These are phyloP conservation scores for Globisporangium iwayamae DNA, from an alignment of 352 stramenopile genomes.

Conservation along the genomic window DNA sequence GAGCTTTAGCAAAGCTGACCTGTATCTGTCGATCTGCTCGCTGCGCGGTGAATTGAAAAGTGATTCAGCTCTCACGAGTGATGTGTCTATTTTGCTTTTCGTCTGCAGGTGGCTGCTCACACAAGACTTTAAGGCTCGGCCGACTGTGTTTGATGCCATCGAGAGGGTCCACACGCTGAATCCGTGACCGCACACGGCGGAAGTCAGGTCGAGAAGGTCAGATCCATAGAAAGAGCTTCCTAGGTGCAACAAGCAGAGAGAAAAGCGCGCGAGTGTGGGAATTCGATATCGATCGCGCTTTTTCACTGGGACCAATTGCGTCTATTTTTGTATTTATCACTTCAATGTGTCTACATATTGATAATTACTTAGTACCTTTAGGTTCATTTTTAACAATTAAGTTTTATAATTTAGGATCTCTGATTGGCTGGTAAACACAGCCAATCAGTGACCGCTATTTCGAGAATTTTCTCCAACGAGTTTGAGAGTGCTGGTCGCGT, in stretches of 20 bases:
- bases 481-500: conserved; percentile 28
- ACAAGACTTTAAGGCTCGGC: conserved; percentile 40
- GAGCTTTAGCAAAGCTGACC: neutral
- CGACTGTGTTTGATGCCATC: conserved; percentile 68
- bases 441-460: conserved; percentile 25
- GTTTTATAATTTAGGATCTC: neutral
- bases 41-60: conserved; percentile 9
- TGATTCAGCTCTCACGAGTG: conserved; percentile 6
- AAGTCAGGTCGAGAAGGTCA: neutral
- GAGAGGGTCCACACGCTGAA: conserved; percentile 44
- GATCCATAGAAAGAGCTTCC: conserved; percentile 7
- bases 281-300: neutral
- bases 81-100: neutral
- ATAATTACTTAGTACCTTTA: neutral
- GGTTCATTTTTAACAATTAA: neutral
- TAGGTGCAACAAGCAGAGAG: conserved; percentile 2
- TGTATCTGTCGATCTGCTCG: conserved; percentile 4
- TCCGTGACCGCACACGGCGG: conserved; percentile 1
- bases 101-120: conserved; percentile 63
- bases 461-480: conserved; percentile 23
- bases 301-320: conserved; percentile 8
- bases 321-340: conserved; percentile 6
- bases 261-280: conserved; percentile 9
- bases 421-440: conserved; percentile 9
- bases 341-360: neutral